phyloP scores from a whole-genome alignment of 805 yeast genomes.

The Citeromyces matritensis region DNA sequence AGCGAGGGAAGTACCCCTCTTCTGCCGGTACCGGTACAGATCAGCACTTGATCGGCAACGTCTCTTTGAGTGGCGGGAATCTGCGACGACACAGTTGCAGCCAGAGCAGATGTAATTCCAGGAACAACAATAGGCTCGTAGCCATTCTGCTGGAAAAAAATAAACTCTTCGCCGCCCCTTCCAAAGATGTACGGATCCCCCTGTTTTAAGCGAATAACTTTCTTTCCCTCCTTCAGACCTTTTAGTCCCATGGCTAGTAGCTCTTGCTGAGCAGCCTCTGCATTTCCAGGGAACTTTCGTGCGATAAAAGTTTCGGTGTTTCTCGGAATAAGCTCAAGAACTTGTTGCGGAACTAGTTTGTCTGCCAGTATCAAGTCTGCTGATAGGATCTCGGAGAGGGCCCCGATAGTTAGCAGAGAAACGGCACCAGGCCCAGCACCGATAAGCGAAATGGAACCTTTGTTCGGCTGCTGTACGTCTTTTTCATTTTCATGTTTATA shows the following conservation, averaged over 20 bases:
- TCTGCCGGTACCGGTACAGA: slow-evolving; percentile 92
- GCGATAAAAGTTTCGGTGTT: slow-evolving; percentile 73
- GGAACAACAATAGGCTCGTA: slow-evolving; percentile 64
- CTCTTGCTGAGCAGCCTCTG: slow-evolving; percentile 86
- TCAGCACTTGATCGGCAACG: slow-evolving; percentile 80
- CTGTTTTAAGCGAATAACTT: slow-evolving; percentile 82
- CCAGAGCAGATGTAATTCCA: slow-evolving; percentile 80
- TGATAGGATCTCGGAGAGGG: slow-evolving; percentile 59
- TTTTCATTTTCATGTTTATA: slow-evolving; percentile 2
- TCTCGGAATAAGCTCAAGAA: slow-evolving; percentile 67
- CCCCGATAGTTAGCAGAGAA: slow-evolving; percentile 72
- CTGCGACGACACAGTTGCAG: slow-evolving; percentile 69
- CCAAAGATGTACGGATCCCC: slow-evolving; percentile 97
- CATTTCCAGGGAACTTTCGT: slow-evolving; percentile 91
- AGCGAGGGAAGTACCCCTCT: slow-evolving; percentile 67
- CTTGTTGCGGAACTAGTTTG: slow-evolving; percentile 82
- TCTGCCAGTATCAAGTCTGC: slow-evolving; percentile 86
- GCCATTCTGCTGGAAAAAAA: slow-evolving; percentile 55
- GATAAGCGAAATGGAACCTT: slow-evolving; percentile 63
- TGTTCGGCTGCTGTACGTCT: slow-evolving; percentile 5
- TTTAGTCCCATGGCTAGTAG: slow-evolving; percentile 58
- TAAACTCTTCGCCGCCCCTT: slow-evolving; percentile 86
- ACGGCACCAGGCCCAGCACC: slow-evolving; percentile 93
- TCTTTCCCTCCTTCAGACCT: slow-evolving; percentile 47
- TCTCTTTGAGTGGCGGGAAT: slow-evolving; percentile 90